Percentiles rank a stretch among this genome's conserved stretches.
Conservation (phyloP, 2,329 filamentous ascomycete species). For the Fusarium bactridioides region DNA sequence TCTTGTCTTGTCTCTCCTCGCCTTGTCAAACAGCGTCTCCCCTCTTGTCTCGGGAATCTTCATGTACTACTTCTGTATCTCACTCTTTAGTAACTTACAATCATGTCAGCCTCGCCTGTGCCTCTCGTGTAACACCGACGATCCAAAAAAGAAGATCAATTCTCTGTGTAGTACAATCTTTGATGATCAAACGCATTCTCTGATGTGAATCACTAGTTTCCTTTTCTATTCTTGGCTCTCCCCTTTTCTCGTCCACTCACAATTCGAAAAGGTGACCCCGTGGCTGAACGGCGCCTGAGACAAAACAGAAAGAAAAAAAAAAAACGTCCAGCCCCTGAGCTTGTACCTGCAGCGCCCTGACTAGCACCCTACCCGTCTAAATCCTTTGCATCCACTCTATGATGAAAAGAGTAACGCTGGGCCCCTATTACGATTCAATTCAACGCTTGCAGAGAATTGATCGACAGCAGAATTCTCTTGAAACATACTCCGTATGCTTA, state of each 20-base stretch:
- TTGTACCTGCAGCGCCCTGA: conserved; percentile 11
- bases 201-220: not conserved
- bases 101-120: not conserved
- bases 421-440: conserved; percentile 3
- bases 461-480: not conserved
- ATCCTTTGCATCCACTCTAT: not conserved
- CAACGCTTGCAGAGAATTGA: not conserved
- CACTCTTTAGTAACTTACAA: conserved; percentile 3
- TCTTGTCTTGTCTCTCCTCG: not conserved
- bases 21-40: not conserved
- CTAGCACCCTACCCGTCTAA: not conserved
- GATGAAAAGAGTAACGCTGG: conserved; percentile 10
- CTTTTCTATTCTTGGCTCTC: conserved; percentile 6
- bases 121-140: not conserved
- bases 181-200: not conserved
- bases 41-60: conserved; percentile 8
- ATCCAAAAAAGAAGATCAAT: not conserved
- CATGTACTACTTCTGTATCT: not conserved
- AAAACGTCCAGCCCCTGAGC: conserved; percentile 30
- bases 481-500: not conserved
- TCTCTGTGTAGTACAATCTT: not conserved
- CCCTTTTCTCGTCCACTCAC: conserved; percentile 16
- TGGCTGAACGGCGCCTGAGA: conserved; percentile 16
- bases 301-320: not conserved
- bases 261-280: conserved; percentile 18